phyloP scores from a whole-genome alignment of 225 moss, liverwort and hornwort species.

The Takakia lepidozioides region DNA sequence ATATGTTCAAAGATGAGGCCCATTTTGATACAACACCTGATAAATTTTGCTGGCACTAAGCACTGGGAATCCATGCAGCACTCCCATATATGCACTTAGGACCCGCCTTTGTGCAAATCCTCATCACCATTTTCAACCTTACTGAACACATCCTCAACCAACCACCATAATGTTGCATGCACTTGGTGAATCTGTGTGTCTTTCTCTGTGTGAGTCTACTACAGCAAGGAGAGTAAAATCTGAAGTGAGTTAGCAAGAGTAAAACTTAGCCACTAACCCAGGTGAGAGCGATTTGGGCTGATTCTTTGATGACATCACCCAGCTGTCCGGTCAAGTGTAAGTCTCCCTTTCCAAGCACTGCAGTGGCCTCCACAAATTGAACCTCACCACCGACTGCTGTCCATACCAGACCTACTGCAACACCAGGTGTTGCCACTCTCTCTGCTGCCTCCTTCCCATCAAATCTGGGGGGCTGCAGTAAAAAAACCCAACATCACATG shows the following conservation, averaged over 20 bases:
- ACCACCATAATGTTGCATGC: too few species aligned
- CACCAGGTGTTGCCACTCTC: conserved; percentile 52
- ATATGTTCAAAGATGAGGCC: too few species aligned
- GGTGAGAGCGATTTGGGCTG: conserved; percentile 55
- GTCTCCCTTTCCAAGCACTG: conserved; percentile 54
- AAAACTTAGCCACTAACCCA: conserved; percentile 32
- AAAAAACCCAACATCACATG: too few species aligned
- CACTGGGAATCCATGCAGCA: too few species aligned
- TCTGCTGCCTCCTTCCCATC: conserved; percentile 63
- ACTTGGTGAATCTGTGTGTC: too few species aligned
- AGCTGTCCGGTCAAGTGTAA: conserved; percentile 54
- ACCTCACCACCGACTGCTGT: conserved; percentile 63
- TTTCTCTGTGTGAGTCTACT: too few species aligned
- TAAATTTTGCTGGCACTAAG: too few species aligned
- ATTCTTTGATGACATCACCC: conserved; percentile 54
- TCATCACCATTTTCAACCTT: too few species aligned
- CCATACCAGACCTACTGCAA: conserved; percentile 57
- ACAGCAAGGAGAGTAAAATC: background rate
- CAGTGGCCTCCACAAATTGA: conserved; percentile 51
- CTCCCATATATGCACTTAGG: too few species aligned
- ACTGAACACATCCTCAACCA: too few species aligned
- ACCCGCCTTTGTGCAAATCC: too few species aligned
- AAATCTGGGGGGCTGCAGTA: conserved; percentile 49
- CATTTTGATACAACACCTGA: too few species aligned
- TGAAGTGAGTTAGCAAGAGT: background rate